phyloP scores from a whole-genome alignment of 306 rosid genomes.

The Dicorynia guianensis region DNA sequence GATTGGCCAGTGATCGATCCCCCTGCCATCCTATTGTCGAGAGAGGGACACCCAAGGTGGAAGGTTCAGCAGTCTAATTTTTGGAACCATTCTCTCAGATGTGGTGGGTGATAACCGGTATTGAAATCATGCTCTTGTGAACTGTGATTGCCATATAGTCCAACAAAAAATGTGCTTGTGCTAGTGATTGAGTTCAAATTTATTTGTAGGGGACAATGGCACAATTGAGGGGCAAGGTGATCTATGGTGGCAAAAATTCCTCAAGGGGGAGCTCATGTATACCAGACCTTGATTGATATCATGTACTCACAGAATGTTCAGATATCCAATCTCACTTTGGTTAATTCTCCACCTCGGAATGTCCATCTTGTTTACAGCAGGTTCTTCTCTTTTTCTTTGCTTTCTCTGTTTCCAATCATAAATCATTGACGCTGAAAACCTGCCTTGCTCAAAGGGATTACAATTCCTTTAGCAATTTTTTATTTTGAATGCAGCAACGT shows the following conservation, averaged over 20 bases:
- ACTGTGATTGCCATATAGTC: neutral
- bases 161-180: neutral
- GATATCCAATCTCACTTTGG: slow-evolving; percentile 72
- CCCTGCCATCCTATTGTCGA: slow-evolving; percentile 76
- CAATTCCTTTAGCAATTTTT: slow-evolving; percentile 2
- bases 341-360: slow-evolving; percentile 70
- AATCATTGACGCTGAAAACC: neutral
- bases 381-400: slow-evolving; percentile 37
- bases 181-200: slow-evolving; percentile 33
- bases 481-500: slow-evolving; percentile 64
- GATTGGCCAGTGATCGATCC: slow-evolving; percentile 82
- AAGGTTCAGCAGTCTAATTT: slow-evolving; percentile 71
- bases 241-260: slow-evolving; percentile 79
- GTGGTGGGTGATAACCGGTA: slow-evolving; percentile 71
- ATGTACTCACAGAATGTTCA: slow-evolving; percentile 66
- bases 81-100: slow-evolving; percentile 82
- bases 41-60: slow-evolving; percentile 78
- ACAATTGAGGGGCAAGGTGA: slow-evolving; percentile 86
- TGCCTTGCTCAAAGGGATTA: slow-evolving; percentile 5
- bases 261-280: slow-evolving; percentile 51
- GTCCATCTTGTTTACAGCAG: slow-evolving; percentile 74
- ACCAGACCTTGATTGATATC: slow-evolving; percentile 78
- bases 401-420: slow-evolving; percentile 19
- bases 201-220: slow-evolving; percentile 67
- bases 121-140: neutral